Evolutionary conservation across 371 early-diverging fungal species (phyloP).

Genomic region (Mortierella sp.): DNA sequence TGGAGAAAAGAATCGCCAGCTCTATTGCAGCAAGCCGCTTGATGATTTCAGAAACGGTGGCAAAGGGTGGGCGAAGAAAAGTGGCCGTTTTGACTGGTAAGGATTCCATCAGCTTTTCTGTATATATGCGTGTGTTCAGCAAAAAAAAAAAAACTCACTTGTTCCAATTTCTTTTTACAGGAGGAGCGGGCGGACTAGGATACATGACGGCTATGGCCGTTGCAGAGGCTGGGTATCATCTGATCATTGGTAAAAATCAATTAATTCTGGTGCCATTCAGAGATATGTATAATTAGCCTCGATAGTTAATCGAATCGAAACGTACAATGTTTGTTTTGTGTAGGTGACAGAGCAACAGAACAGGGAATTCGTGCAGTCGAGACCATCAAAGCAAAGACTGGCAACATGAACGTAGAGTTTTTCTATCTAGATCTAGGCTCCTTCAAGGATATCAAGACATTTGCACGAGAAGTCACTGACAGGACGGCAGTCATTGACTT

Average conservation of each 20-base stretch:
- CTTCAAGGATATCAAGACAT: conserved; percentile 35
- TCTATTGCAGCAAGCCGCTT: conserved; percentile 33
- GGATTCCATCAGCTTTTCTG: neutral
- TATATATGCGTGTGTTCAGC: neutral
- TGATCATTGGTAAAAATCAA: conserved; percentile 41
- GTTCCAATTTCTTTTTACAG: neutral
- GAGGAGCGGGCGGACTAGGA: conserved; percentile 46
- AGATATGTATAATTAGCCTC: neutral
- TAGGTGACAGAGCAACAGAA: conserved; percentile 51
- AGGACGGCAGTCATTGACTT: conserved; percentile 34
- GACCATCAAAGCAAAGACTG: conserved; percentile 42
- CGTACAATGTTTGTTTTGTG: neutral
- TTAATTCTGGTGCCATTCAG: neutral
- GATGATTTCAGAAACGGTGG: conserved; percentile 14
- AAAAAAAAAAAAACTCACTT: neutral
- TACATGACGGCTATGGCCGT: conserved; percentile 42
- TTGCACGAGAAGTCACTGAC: conserved; percentile 19
- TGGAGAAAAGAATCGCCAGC: conserved; percentile 38
- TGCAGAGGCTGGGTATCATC: conserved; percentile 49
- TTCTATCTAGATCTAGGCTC: conserved; percentile 51
- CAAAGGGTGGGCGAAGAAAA: conserved; percentile 41
- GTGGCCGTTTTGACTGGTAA: conserved; percentile 44
- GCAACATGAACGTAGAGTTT: conserved; percentile 44
- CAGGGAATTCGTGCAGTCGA: conserved; percentile 43
- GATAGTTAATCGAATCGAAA: neutral